Evolutionary conservation across 163 green algal genomes (phyloP).

Genomic region (Trebouxia gelatinosa): DNA sequence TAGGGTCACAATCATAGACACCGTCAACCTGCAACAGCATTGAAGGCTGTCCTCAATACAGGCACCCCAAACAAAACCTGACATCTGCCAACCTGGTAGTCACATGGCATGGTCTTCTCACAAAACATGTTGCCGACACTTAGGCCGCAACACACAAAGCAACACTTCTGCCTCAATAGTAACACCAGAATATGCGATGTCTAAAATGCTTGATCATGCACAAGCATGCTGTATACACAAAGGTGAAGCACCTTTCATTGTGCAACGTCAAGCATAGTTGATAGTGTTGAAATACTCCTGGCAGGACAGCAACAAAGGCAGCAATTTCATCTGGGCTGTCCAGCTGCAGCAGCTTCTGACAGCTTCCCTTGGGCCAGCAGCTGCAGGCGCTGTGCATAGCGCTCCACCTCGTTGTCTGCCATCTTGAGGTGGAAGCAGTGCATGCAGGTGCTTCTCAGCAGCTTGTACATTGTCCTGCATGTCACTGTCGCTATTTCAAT

Average conservation of each 20-base stretch:
- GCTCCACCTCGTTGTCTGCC: conserved; percentile 54
- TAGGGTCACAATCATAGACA: conserved; percentile 91
- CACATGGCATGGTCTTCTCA: conserved; percentile 14
- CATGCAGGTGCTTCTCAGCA: conserved; percentile 86
- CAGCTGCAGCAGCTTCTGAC: conserved; percentile 52
- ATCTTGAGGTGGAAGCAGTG: conserved; percentile 93
- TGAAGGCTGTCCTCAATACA: too few relatives aligned
- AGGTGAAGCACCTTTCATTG: neutral
- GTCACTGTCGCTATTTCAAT: too few relatives aligned
- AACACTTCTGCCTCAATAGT: too few relatives aligned
- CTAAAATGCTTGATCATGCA: too few relatives aligned
- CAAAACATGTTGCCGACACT: neutral
- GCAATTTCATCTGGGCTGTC: too few relatives aligned
- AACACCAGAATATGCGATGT: too few relatives aligned
- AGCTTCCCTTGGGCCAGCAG: conserved; percentile 58
- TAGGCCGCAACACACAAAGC: too few relatives aligned
- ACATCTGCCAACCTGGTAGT: too few relatives aligned
- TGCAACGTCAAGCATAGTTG: too few relatives aligned
- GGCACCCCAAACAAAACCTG: too few relatives aligned
- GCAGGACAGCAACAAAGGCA: neutral
- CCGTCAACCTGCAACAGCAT: conserved; percentile 92
- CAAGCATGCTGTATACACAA: neutral
- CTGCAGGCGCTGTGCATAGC: conserved; percentile 20
- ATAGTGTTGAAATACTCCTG: too few relatives aligned
- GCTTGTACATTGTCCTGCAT: conserved; percentile 82